Conservation (phyloP, 2,329 filamentous ascomycete species). For the Diaporthe sp. region DNA sequence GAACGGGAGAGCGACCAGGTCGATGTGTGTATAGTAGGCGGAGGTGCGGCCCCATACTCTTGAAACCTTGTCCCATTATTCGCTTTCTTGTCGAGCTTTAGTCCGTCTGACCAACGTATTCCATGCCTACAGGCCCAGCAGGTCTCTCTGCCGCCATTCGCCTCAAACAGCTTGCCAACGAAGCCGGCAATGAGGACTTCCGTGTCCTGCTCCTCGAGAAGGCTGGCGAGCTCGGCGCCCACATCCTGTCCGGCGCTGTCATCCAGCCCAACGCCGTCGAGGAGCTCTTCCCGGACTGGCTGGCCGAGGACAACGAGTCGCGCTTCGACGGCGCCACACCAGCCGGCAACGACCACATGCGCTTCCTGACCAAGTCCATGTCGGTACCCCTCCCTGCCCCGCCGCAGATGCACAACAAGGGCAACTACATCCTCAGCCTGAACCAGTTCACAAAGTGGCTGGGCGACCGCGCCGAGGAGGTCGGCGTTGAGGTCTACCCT, state of each 20-base stretch:
- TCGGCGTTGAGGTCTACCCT: slow-evolving; percentile 95
- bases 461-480: slow-evolving; percentile 94
- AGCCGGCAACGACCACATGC: slow-evolving; percentile 88
- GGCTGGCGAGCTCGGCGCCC: slow-evolving; percentile 92
- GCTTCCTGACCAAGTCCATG: slow-evolving; percentile 87
- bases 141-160: slow-evolving; percentile 94
- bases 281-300: slow-evolving; percentile 95
- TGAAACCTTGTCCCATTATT: not conserved
- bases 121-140: slow-evolving; percentile 76
- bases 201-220: slow-evolving; percentile 94
- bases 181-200: slow-evolving; percentile 96
- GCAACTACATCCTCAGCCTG: slow-evolving; percentile 96
- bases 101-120: not conserved
- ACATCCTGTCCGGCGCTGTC: slow-evolving; percentile 96
- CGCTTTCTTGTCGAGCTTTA: not conserved
- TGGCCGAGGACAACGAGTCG: slow-evolving; percentile 87
- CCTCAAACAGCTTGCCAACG: slow-evolving; percentile 94
- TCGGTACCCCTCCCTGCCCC: slow-evolving; percentile 88
- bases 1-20: slow-evolving; percentile 95
- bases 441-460: slow-evolving; percentile 98
- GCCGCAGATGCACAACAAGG: slow-evolving; percentile 98
- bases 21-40: slow-evolving; percentile 96
- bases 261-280: slow-evolving; percentile 90
- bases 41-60: slow-evolving; percentile 63
- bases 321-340: slow-evolving; percentile 91